Percentiles rank a stretch among this genome's conserved stretches.
phyloP scores from a whole-genome alignment of 108 stramenopile genomes.

The Stephanodiscus triporus region DNA sequence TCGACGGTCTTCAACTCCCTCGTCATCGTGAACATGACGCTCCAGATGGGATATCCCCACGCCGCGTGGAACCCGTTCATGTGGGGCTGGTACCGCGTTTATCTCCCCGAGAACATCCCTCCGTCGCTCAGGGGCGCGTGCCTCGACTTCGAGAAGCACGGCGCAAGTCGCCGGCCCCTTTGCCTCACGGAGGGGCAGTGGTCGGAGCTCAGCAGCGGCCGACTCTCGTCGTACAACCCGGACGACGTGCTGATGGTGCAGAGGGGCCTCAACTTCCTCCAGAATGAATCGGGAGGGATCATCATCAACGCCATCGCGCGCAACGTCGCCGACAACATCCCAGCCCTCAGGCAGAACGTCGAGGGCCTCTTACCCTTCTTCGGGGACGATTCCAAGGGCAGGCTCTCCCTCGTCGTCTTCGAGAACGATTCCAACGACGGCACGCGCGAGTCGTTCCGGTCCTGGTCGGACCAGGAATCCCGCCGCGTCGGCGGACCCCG shows the following conservation, averaged over 20 bases:
- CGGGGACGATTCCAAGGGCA: slow-evolving; percentile 19
- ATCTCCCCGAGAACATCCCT: slow-evolving; percentile 21
- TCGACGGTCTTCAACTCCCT: slow-evolving; percentile 15
- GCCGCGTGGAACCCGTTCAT: slow-evolving; percentile 45
- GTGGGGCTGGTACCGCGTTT: slow-evolving; percentile 50
- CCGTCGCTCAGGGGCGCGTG: slow-evolving; percentile 34
- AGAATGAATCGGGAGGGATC: slow-evolving; percentile 40
- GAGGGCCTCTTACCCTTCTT: slow-evolving; percentile 50
- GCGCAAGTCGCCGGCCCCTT: slow-evolving; percentile 15
- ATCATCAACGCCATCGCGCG: slow-evolving; percentile 55
- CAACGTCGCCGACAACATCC: slow-evolving; percentile 48
- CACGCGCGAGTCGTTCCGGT: slow-evolving; percentile 40
- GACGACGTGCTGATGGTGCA: slow-evolving; percentile 55
- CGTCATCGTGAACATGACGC: slow-evolving; percentile 27
- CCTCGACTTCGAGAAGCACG: slow-evolving; percentile 27
- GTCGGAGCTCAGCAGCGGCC: slow-evolving; percentile 45
- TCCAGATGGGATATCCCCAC: slow-evolving; percentile 44
- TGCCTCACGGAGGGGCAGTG: slow-evolving; percentile 45
- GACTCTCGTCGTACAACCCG: slow-evolving; percentile 39
- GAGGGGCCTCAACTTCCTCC: slow-evolving; percentile 44
- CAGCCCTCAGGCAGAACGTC: slow-evolving; percentile 44
- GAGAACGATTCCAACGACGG: slow-evolving; percentile 62
- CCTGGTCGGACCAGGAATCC: slow-evolving; percentile 34
- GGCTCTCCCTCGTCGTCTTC: slow-evolving; percentile 50
- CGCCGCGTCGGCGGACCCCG: background rate